Conservation (phyloP, 2,329 filamentous ascomycete genomes). For the Aspergillus piperis region DNA sequence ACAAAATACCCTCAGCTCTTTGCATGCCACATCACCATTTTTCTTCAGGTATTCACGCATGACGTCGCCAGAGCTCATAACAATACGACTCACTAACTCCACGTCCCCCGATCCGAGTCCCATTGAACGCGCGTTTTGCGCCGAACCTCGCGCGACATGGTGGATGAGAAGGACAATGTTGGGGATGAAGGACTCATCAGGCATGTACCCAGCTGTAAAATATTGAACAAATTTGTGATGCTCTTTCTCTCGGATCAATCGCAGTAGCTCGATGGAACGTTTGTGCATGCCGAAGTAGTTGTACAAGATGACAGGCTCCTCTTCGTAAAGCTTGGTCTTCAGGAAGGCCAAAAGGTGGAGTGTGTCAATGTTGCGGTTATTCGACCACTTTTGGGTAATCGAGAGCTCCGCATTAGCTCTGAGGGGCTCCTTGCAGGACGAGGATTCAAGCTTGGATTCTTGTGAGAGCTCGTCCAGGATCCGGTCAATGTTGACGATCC, state of each 20-base stretch:
- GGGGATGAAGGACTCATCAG: slow-evolving; percentile 27
- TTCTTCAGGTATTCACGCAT: slow-evolving; percentile 30
- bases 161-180: slow-evolving; percentile 29
- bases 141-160: slow-evolving; percentile 27
- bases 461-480: slow-evolving; percentile 25
- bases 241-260: slow-evolving; percentile 28
- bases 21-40: slow-evolving; percentile 30
- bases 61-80: slow-evolving; percentile 27
- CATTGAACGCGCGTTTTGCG: slow-evolving; percentile 15
- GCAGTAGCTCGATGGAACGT: slow-evolving; percentile 28
- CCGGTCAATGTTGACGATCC: slow-evolving; percentile 16
- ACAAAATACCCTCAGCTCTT: slow-evolving; percentile 31
- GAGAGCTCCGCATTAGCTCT: slow-evolving; percentile 5
- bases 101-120: slow-evolving; percentile 12
- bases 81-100: slow-evolving; percentile 24
- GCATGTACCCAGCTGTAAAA: slow-evolving; percentile 28
- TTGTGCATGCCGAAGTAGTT: slow-evolving; percentile 37
- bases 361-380: slow-evolving; percentile 23
- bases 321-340: slow-evolving; percentile 28
- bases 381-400: slow-evolving; percentile 21
- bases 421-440: slow-evolving; percentile 15
- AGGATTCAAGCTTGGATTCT: slow-evolving; percentile 14
- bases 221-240: slow-evolving; percentile 32
- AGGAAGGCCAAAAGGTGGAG: slow-evolving; percentile 29
- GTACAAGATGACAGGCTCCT: slow-evolving; percentile 29